phyloP scores from a whole-genome alignment of 371 early-diverging fungal genomes.

The Batkoa obscura region DNA sequence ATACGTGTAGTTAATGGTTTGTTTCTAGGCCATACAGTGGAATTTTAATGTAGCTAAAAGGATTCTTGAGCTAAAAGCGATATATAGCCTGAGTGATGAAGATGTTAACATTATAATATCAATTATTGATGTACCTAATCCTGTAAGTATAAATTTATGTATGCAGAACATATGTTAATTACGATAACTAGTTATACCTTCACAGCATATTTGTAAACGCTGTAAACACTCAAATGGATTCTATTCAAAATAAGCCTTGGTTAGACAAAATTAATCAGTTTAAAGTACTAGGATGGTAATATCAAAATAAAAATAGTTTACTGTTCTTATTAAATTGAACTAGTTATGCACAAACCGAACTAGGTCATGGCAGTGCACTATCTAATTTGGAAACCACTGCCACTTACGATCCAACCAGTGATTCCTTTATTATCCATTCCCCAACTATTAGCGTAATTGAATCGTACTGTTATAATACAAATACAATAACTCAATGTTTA shows the following conservation, averaged over 20 bases:
- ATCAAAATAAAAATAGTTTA: not conserved
- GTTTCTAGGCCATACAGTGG: no score
- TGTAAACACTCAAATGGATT: not conserved
- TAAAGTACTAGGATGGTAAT: not conserved
- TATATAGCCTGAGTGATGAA: not conserved
- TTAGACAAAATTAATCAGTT: not conserved
- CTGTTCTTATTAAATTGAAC: not conserved
- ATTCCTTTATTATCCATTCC: constrained; percentile 53
- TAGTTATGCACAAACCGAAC: constrained; percentile 19
- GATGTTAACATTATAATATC: not conserved
- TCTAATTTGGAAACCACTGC: constrained; percentile 64
- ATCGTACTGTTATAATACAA: no score
- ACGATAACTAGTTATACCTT: not conserved
- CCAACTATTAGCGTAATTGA: constrained; percentile 15
- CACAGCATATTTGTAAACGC: not conserved
- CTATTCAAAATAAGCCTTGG: not conserved
- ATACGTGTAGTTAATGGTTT: no score
- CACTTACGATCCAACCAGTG: constrained; percentile 38
- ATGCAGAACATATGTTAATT: not conserved
- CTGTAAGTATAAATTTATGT: not conserved
- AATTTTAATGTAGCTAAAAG: no score
- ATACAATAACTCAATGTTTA: not conserved
- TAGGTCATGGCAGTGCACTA: constrained; percentile 30
- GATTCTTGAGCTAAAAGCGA: not conserved
- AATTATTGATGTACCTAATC: not conserved